These are phyloP conservation scores for Beauveria pseudobassiana DNA, from an alignment of 2,329 filamentous ascomycete species.

Conservation along the genomic window DNA sequence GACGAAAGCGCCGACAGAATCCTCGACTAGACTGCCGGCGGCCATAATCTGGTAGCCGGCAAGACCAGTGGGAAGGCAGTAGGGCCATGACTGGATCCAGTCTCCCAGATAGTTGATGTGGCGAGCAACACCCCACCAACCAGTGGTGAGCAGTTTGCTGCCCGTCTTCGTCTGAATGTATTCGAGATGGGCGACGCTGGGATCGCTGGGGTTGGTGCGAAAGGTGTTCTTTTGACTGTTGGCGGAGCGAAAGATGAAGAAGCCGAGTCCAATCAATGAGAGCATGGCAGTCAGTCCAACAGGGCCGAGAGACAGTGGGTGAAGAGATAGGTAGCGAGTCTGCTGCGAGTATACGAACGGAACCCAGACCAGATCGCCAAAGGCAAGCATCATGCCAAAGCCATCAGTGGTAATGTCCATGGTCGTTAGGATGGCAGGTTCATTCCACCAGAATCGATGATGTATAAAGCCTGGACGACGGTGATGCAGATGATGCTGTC, in stretches of 20 bases:
- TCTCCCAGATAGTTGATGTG: constrained; percentile 97
- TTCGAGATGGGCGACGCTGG: constrained; percentile 68
- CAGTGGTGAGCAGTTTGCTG: constrained; percentile 71
- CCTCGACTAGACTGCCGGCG: constrained; percentile 41
- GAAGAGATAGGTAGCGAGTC: constrained; percentile 73
- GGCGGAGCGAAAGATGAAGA: constrained; percentile 85
- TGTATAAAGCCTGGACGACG: constrained; percentile 71
- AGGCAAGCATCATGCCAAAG: constrained; percentile 91
- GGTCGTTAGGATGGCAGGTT: constrained; percentile 81
- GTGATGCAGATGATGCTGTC: constrained; percentile 80
- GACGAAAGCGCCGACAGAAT: constrained; percentile 46
- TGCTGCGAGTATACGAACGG: constrained; percentile 85
- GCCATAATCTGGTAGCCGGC: constrained; percentile 71
- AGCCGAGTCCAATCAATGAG: constrained; percentile 63
- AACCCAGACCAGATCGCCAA: constrained; percentile 89
- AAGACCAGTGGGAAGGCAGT: constrained; percentile 76
- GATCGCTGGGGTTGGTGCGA: constrained; percentile 77
- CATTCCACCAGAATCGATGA: constrained; percentile 83
- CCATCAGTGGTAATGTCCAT: constrained; percentile 93
- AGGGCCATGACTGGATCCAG: constrained; percentile 90
- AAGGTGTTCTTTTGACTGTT: constrained; percentile 96
- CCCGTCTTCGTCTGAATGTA: constrained; percentile 81
- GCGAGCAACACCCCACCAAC: constrained; percentile 88
- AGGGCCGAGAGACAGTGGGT: constrained; percentile 72
- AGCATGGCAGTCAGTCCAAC: constrained; percentile 57